Percentiles rank a stretch among this genome's conserved stretches.
phyloP scores from a whole-genome alignment of 1,139 yeast species.

The Taphrina flavorubra region DNA sequence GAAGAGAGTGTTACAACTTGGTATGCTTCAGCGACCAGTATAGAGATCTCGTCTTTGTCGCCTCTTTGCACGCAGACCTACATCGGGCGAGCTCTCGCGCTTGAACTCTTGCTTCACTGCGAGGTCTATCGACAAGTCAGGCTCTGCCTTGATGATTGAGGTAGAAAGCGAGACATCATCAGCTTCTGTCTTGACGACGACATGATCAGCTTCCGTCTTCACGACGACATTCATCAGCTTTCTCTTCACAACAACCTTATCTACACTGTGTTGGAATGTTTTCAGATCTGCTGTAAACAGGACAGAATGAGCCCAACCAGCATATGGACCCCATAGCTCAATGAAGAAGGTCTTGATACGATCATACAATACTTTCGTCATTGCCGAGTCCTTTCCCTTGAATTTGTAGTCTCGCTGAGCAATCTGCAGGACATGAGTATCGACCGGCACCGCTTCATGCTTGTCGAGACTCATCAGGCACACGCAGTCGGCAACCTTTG shows the following conservation, averaged over 20 bases:
- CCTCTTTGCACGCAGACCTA: conserved; percentile 1
- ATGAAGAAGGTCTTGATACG: conserved; percentile 67
- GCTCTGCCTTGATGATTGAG: neutral
- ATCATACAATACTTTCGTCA: conserved; percentile 66
- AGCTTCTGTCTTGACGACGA: neutral
- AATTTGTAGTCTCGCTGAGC: conserved; percentile 80
- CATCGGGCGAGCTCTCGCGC: neutral
- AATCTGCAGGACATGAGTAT: conserved; percentile 81
- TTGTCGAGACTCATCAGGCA: conserved; percentile 32
- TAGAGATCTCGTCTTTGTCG: conserved; percentile 5
- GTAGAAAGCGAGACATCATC: neutral
- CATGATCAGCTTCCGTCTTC: neutral
- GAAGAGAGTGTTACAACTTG: neutral
- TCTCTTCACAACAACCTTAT: neutral
- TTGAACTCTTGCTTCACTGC: neutral
- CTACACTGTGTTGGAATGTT: conserved; percentile 23
- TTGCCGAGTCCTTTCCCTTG: conserved; percentile 53
- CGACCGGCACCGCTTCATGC: conserved; percentile 83
- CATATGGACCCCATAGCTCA: conserved; percentile 81
- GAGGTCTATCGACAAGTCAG: neutral
- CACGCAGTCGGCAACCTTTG: conserved; percentile 96
- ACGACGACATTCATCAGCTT: neutral
- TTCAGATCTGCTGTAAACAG: conserved; percentile 80
- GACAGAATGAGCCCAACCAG: conserved; percentile 98
- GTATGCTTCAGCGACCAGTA: neutral